Evolutionary conservation across 805 yeast genomes (phyloP).

Genomic region (Candida krabiensis): DNA sequence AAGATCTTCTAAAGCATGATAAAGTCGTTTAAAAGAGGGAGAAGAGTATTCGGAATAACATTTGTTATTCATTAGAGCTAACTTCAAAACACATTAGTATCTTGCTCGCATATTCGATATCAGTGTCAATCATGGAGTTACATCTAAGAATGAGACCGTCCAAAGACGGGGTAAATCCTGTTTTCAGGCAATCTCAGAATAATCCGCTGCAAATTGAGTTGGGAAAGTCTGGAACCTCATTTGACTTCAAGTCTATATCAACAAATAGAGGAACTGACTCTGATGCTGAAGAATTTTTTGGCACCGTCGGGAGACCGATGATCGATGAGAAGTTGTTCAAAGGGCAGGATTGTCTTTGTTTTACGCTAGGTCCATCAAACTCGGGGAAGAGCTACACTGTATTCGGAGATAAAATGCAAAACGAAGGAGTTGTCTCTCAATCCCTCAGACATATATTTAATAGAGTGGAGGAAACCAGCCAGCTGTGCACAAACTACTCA

Average conservation of each 20-base stretch:
- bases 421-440: slow-evolving; percentile 18
- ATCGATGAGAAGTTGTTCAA: slow-evolving; percentile 32
- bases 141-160: slow-evolving; percentile 39
- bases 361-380: slow-evolving; percentile 55
- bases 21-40: too few relatives aligned
- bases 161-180: slow-evolving; percentile 16
- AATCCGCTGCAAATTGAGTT: slow-evolving; percentile 25
- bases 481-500: slow-evolving; percentile 9
- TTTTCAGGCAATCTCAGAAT: slow-evolving; percentile 16
- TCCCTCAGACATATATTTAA: slow-evolving; percentile 27
- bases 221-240: slow-evolving; percentile 24
- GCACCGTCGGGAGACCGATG: slow-evolving; percentile 32
- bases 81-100: too few relatives aligned
- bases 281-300: slow-evolving; percentile 38
- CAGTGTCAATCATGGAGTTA: slow-evolving; percentile 21
- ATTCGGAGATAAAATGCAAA: slow-evolving; percentile 30
- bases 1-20: too few relatives aligned
- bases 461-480: slow-evolving; percentile 7
- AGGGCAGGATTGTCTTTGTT: slow-evolving; percentile 41
- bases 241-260: slow-evolving; percentile 26
- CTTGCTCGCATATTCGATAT: too few relatives aligned
- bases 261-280: slow-evolving; percentile 30
- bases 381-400: slow-evolving; percentile 47
- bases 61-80: too few relatives aligned
- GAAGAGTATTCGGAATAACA: too few relatives aligned